Percentiles rank a stretch among this genome's conserved stretches.
Evolutionary conservation across 177 flowering plant species (phyloP).

Genomic region (Vitis hybrid): DNA sequence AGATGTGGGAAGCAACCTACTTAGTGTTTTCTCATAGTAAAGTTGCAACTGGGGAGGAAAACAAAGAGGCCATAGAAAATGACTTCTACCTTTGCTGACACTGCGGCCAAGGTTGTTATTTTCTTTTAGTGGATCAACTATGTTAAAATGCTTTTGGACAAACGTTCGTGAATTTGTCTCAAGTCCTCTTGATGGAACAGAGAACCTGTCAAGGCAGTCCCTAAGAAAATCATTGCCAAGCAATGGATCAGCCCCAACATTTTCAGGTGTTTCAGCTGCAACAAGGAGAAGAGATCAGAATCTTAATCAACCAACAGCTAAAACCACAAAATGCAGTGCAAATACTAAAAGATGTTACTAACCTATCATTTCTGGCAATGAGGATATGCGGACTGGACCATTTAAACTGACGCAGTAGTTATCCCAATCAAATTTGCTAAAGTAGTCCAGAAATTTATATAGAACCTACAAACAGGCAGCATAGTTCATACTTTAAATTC

Average conservation of each 20-base stretch:
- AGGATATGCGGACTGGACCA: slow-evolving; percentile 72
- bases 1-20: too few species aligned
- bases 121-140: slow-evolving; percentile 66
- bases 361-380: slow-evolving; percentile 78
- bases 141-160: slow-evolving; percentile 51
- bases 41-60: not conserved
- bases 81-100: slow-evolving; percentile 62
- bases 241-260: slow-evolving; percentile 38
- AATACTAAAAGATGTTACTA: slow-evolving; percentile 21
- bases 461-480: slow-evolving; percentile 53
- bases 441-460: slow-evolving; percentile 89
- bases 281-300: slow-evolving; percentile 10
- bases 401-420: slow-evolving; percentile 72
- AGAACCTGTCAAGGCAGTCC: slow-evolving; percentile 43
- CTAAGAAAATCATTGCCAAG: slow-evolving; percentile 46
- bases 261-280: slow-evolving; percentile 67
- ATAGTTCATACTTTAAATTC: not conserved
- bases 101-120: slow-evolving; percentile 74
- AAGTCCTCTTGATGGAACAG: slow-evolving; percentile 40
- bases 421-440: slow-evolving; percentile 95
- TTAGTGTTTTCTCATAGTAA: not conserved
- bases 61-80: not conserved
- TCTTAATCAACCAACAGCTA: not conserved
- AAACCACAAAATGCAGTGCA: not conserved
- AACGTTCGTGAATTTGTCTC: slow-evolving; percentile 39